These are phyloP conservation scores for Penicillium frequentans DNA, from an alignment of 2,329 filamentous ascomycete genomes.

Conservation along the genomic window DNA sequence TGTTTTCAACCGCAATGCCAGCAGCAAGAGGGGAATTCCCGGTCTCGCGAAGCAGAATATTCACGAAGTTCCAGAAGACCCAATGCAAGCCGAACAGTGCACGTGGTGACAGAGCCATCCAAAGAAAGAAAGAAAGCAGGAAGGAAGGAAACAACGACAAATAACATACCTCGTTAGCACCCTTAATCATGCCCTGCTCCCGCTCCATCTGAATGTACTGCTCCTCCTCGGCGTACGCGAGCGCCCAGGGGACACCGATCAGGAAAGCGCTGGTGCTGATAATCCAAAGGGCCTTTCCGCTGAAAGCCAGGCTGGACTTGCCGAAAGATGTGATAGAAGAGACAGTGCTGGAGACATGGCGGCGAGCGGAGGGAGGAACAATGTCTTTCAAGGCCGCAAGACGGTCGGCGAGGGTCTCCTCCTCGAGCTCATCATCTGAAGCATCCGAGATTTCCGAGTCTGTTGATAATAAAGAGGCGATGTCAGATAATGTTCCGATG, in stretches of 20 bases:
- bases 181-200: conserved; percentile 93
- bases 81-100: background rate
- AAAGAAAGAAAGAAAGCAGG: background rate
- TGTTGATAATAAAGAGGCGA: conserved; percentile 33
- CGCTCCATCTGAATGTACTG: conserved; percentile 97
- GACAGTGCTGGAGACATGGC: conserved; percentile 63
- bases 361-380: conserved; percentile 69
- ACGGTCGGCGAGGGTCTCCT: conserved; percentile 65
- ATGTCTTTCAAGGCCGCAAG: conserved; percentile 74
- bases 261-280: conserved; percentile 86
- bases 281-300: conserved; percentile 87
- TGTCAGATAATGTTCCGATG: background rate
- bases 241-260: conserved; percentile 86
- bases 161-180: conserved; percentile 70
- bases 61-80: background rate
- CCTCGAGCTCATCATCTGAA: conserved; percentile 62
- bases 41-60: background rate
- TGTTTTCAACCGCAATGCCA: background rate
- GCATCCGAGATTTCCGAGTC: conserved; percentile 85
- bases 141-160: background rate
- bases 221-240: conserved; percentile 94
- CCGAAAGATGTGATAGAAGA: conserved; percentile 46
- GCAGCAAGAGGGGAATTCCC: background rate
- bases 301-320: conserved; percentile 57
- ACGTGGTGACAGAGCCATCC: background rate